Conservation (phyloP, 2,329 filamentous ascomycete species). For the Stachybotrys chlorohalonatus region DNA sequence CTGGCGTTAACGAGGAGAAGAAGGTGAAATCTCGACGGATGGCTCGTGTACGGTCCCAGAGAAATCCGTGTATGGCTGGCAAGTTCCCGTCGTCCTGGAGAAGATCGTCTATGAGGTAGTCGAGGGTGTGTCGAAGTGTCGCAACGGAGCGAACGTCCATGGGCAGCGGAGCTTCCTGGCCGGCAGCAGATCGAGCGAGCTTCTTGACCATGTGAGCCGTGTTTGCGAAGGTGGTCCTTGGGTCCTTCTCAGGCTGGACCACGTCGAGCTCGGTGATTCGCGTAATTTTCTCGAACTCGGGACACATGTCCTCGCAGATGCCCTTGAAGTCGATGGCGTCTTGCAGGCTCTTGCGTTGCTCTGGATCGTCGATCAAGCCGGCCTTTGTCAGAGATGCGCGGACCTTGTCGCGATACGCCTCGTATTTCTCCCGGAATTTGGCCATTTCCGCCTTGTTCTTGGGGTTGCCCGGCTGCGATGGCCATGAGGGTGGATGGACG, state of each 20-base stretch:
- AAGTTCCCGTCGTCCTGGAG: constrained; percentile 46
- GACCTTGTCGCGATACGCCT: constrained; percentile 46
- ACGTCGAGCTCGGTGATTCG: constrained; percentile 54
- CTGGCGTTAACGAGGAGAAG: constrained; percentile 48
- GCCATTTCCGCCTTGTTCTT: constrained; percentile 42
- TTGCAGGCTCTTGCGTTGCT: constrained; percentile 50
- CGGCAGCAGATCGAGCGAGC: constrained; percentile 57
- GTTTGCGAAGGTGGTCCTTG: constrained; percentile 33
- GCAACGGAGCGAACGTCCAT: constrained; percentile 57
- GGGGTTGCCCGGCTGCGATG: constrained; percentile 43
- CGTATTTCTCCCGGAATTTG: constrained; percentile 45
- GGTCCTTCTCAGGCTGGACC: constrained; percentile 44
- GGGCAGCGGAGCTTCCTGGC: constrained; percentile 57
- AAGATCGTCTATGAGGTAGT: constrained; percentile 54
- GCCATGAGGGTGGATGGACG: constrained; percentile 46
- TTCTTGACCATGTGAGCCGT: constrained; percentile 56
- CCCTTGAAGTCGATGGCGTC: constrained; percentile 60
- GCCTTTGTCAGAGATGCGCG: constrained; percentile 49
- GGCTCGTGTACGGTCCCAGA: constrained; percentile 60
- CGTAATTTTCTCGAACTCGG: constrained; percentile 55
- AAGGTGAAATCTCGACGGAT: constrained; percentile 62
- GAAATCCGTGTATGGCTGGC: constrained; percentile 48
- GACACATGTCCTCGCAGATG: constrained; percentile 62
- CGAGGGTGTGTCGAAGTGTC: constrained; percentile 48
- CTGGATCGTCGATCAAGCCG: constrained; percentile 55